Base-by-base conservation (phyloP, 2,329 filamentous ascomycete species). In the Penicillium freii region DNA sequence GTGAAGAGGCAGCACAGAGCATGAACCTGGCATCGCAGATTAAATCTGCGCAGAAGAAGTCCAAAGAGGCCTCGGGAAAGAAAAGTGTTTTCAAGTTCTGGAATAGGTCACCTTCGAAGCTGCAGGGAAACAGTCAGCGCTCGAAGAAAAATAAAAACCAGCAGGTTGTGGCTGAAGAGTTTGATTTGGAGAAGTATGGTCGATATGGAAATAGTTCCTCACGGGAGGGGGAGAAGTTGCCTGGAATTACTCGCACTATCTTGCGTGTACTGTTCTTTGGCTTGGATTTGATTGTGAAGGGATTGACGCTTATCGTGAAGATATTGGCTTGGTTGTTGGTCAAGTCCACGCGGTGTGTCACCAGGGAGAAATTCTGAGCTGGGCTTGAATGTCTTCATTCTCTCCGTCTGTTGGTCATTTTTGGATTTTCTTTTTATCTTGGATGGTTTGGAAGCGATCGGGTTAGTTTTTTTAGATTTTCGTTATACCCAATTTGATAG, bases 161-260 rank as follows among this genome's bases (percentile, higher is more conserved):
- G 42, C 62, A 75, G 55, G 65, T 76, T 44, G 62, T 74, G 3
- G 62, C 77, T 39, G 72, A 77, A 44, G 77, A 80, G 54, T 76
- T 79, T 45, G 77, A 80, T 62, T 67, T 79, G 9, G 77, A 78
- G 46, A 76, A 74, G 40, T 77, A 80, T 34, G 75, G 75, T 13
- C 72, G 71, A 7, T 77, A 76, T 56, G 72, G 71, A 21, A 59
- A 58, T n/a, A 66, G 71, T 15, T 73, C 71, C 0, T 67, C 71
- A 19, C 68, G 72, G 8, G 69, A 75, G 46, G 75, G 74, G 3
- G 59, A 78, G 59, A 71, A 78, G 43, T 53, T 79, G 7, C 77
- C 78, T 6, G 68, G 70, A 2, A 46, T 71, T 21, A 73, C 71
- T 38, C 69, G 76, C 27, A 66, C 63, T 5, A 49, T 72, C 15